These are phyloP conservation scores for Verticillium nubilum DNA, from an alignment of 2,329 filamentous ascomycete species.

Conservation along the genomic window DNA sequence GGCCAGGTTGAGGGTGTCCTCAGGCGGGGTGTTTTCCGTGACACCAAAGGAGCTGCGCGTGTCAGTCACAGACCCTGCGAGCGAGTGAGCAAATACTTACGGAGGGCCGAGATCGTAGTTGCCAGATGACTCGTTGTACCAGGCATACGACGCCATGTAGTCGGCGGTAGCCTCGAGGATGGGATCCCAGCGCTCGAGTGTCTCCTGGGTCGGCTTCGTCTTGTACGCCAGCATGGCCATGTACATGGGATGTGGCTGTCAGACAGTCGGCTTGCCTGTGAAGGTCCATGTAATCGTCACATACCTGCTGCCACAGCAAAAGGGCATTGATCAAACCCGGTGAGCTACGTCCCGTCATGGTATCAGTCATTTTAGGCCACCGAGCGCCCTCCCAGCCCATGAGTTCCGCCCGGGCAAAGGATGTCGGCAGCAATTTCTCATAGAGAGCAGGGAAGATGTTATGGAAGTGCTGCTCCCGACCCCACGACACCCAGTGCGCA, in stretches of 20 bases:
- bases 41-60: slow-evolving; percentile 32
- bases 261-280: neutral
- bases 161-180: slow-evolving; percentile 46
- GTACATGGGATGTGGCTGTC: slow-evolving; percentile 49
- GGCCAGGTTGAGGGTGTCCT: slow-evolving; percentile 49
- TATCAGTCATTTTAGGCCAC: slow-evolving; percentile 51
- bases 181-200: slow-evolving; percentile 45
- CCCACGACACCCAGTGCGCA: slow-evolving; percentile 33
- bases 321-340: slow-evolving; percentile 55
- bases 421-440: slow-evolving; percentile 15
- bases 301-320: slow-evolving; percentile 53
- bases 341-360: slow-evolving; percentile 14
- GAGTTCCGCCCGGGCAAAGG: slow-evolving; percentile 17
- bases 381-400: slow-evolving; percentile 25
- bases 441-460: slow-evolving; percentile 25
- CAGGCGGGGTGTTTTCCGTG: slow-evolving; percentile 53
- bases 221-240: slow-evolving; percentile 45
- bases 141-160: slow-evolving; percentile 56
- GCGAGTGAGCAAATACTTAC: slow-evolving; percentile 11
- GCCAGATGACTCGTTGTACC: slow-evolving; percentile 43
- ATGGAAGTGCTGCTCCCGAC: slow-evolving; percentile 27
- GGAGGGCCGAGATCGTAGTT: slow-evolving; percentile 45
- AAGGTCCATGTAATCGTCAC: neutral
- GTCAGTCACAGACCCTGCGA: neutral
- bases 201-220: slow-evolving; percentile 21